Conservation (phyloP, 768 basidiomycete species). For the Podaxis sp. region DNA sequence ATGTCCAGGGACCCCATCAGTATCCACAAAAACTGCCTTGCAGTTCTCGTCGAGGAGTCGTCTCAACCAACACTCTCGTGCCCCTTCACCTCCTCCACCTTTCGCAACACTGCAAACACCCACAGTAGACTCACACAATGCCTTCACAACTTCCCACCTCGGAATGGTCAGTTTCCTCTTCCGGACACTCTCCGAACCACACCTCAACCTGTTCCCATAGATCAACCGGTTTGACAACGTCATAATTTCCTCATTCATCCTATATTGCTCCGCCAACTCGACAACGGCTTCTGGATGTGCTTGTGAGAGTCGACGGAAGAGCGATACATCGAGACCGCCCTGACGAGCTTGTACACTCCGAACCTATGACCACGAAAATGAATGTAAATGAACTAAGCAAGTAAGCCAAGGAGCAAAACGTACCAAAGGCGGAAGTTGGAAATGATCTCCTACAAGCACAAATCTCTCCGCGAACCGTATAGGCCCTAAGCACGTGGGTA, state of each 20-base stretch:
- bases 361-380: constrained; percentile 47
- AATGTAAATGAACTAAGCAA: background rate
- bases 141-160: constrained; percentile 37
- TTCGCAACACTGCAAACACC: background rate
- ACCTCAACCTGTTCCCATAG: constrained; percentile 33
- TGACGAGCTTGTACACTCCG: constrained; percentile 75
- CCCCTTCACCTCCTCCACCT: constrained; percentile 6
- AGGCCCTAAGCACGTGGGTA: constrained; percentile 94
- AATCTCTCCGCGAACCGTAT: constrained; percentile 88
- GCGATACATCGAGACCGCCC: constrained; percentile 84
- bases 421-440: constrained; percentile 93
- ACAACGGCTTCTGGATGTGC: constrained; percentile 84
- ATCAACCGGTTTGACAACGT: constrained; percentile 19
- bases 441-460: constrained; percentile 95
- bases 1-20: constrained; percentile 72
- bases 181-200: constrained; percentile 76
- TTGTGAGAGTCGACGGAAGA: constrained; percentile 87
- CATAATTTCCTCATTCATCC: constrained; percentile 67
- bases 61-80: constrained; percentile 67
- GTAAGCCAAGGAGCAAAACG: constrained; percentile 17
- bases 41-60: constrained; percentile 61
- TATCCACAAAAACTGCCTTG: constrained; percentile 92
- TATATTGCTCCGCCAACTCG: constrained; percentile 85
- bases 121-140: constrained; percentile 36
- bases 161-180: constrained; percentile 55